A percentile compares a stretch with the other conserved stretches of the same genome.
Evolutionary conservation across 331 rosid genomes (phyloP).

Genomic region (Erythrophleum ivorense): DNA sequence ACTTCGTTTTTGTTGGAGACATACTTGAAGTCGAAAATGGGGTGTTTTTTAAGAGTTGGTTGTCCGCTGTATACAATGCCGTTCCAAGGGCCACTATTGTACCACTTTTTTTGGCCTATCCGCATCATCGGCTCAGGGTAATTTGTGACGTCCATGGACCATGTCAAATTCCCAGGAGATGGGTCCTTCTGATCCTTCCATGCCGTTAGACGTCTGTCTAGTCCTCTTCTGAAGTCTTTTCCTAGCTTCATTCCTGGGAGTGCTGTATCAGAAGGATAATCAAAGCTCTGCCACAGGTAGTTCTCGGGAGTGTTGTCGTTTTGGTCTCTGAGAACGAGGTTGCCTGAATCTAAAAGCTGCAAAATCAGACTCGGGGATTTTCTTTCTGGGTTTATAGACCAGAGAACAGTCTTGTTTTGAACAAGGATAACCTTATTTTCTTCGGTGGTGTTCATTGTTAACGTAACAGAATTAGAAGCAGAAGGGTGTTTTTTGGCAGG

Average conservation of each 20-base stretch:
- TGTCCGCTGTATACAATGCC: constrained; percentile 21
- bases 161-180: constrained; percentile 27
- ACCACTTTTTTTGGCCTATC: constrained; percentile 24
- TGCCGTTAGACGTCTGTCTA: constrained; percentile 28
- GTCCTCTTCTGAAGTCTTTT: neutral
- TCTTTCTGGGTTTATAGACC: constrained; percentile 39
- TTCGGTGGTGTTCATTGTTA: constrained; percentile 39
- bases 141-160: constrained; percentile 32
- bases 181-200: constrained; percentile 36
- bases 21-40: neutral
- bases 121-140: constrained; percentile 37
- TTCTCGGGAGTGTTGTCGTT: too few relatives aligned
- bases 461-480: constrained; percentile 23
- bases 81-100: constrained; percentile 46
- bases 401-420: constrained; percentile 30
- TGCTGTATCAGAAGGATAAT: too few relatives aligned
- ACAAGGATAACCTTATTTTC: constrained; percentile 12
- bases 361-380: constrained; percentile 34
- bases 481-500: constrained; percentile 28
- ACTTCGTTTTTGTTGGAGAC: constrained; percentile 35
- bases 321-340: too few relatives aligned
- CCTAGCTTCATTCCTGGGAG: too few relatives aligned
- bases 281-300: too few relatives aligned
- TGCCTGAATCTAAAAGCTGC: constrained; percentile 22
- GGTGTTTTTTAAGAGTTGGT: constrained; percentile 1